These are phyloP conservation scores for Trichoderma sp. DNA, from an alignment of 2,329 filamentous ascomycete species.

Conservation along the genomic window DNA sequence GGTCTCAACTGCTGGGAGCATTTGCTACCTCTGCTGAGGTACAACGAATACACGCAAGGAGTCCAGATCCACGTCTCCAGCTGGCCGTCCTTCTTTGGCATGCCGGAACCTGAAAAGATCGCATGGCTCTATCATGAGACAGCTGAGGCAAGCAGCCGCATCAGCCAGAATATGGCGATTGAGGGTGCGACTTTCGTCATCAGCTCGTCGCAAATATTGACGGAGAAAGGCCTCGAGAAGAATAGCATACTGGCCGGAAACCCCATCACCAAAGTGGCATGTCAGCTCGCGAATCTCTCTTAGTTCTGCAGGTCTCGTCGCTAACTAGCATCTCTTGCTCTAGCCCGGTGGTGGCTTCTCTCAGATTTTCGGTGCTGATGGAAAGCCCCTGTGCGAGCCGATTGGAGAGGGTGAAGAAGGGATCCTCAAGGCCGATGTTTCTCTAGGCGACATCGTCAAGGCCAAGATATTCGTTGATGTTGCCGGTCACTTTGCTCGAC, in stretches of 20 bases:
- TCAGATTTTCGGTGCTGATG: conserved; percentile 58
- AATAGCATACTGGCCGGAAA: conserved; percentile 43
- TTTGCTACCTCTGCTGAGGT: conserved; percentile 27
- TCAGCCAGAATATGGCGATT: conserved; percentile 47
- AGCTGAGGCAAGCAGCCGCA: conserved; percentile 39
- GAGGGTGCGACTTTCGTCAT: conserved; percentile 49
- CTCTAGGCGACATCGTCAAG: conserved; percentile 52
- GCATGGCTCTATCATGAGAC: conserved; percentile 44
- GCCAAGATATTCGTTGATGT: conserved; percentile 38
- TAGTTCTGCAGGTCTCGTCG: background rate
- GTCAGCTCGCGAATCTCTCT: background rate
- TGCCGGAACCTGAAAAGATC: conserved; percentile 37
- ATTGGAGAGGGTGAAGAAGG: conserved; percentile 42
- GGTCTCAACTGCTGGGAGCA: conserved; percentile 58
- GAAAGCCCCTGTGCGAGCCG: conserved; percentile 33
- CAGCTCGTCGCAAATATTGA: conserved; percentile 45
- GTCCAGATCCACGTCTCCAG: conserved; percentile 33
- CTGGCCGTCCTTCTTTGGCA: conserved; percentile 39
- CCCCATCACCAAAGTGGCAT: conserved; percentile 40
- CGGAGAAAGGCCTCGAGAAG: conserved; percentile 45
- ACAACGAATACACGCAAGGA: conserved; percentile 31
- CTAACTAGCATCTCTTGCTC: background rate
- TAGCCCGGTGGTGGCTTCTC: conserved; percentile 52
- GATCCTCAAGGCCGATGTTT: conserved; percentile 53
- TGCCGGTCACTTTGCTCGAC: conserved; percentile 57